A percentile compares a stretch with the other conserved stretches of the same genome.
These are phyloP conservation scores for Gaeumannomyces tritici DNA, from an alignment of 2,329 filamentous ascomycete genomes.

Conservation along the genomic window DNA sequence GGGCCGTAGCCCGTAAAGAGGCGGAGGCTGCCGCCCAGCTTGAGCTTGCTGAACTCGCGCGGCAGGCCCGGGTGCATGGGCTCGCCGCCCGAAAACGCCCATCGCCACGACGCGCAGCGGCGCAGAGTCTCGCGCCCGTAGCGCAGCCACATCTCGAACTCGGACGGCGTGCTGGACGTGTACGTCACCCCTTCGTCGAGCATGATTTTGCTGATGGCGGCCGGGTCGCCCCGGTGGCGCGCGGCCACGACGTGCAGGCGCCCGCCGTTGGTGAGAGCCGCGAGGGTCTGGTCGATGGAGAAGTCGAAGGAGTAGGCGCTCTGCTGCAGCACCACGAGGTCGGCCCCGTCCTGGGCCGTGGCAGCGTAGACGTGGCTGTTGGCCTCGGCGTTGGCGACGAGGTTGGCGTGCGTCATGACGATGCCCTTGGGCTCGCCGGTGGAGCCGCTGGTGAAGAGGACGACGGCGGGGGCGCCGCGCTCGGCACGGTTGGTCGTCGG, in stretches of 20 bases:
- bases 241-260: constrained; percentile 23
- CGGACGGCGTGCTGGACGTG: constrained; percentile 12
- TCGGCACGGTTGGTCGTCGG: not conserved
- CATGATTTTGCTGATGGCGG: constrained; percentile 14
- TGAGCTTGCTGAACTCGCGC: not conserved
- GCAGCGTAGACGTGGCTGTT: constrained; percentile 10
- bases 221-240: constrained; percentile 18
- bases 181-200: constrained; percentile 18
- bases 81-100: not conserved
- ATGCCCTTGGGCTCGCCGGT: constrained; percentile 31
- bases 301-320: constrained; percentile 17
- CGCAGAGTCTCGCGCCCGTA: not conserved
- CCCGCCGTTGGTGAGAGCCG: constrained; percentile 24
- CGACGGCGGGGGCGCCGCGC: constrained; percentile 12
- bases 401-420: constrained; percentile 17
- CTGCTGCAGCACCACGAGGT: constrained; percentile 19
- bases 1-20: constrained; percentile 21
- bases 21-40: not conserved
- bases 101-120: not conserved
- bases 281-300: constrained; percentile 27
- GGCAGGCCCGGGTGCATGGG: not conserved
- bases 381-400: constrained; percentile 19
- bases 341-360: constrained; percentile 8
- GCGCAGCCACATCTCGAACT: not conserved
- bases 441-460: constrained; percentile 24